Evolutionary conservation across 2,329 filamentous ascomycete species (phyloP).

Genomic region (Cladosporium sp.): DNA sequence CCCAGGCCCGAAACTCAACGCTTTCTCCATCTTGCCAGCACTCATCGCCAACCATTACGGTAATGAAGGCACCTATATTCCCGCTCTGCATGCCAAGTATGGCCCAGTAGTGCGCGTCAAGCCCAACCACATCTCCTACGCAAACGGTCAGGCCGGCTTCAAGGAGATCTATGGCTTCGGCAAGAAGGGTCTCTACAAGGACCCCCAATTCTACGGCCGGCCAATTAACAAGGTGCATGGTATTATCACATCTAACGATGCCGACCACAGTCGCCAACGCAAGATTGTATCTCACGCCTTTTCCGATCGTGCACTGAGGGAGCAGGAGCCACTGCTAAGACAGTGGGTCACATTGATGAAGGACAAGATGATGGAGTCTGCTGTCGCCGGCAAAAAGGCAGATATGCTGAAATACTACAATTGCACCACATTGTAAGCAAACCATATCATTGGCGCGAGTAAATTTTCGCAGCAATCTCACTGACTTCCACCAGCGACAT

Average conservation of each 20-base stretch:
- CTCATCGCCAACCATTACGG: constrained; percentile 18
- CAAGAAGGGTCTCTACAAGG: constrained; percentile 28
- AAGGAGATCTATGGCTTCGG: constrained; percentile 38
- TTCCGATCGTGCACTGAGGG: constrained; percentile 26
- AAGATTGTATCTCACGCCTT: constrained; percentile 28
- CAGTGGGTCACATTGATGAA: constrained; percentile 24
- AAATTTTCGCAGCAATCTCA: neutral
- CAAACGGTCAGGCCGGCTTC: constrained; percentile 35
- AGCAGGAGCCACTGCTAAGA: constrained; percentile 30
- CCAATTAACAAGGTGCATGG: constrained; percentile 19
- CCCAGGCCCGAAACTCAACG: constrained; percentile 37
- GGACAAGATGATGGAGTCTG: constrained; percentile 21
- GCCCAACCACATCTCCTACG: constrained; percentile 47
- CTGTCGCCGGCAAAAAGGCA: constrained; percentile 16
- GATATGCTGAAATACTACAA: constrained; percentile 31
- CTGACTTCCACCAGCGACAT: constrained; percentile 17
- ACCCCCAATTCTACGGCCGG: constrained; percentile 20
- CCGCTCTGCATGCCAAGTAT: constrained; percentile 36
- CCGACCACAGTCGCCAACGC: constrained; percentile 36
- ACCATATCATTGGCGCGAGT: no score
- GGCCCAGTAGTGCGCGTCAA: constrained; percentile 46
- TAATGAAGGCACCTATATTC: constrained; percentile 17
- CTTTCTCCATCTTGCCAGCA: constrained; percentile 20
- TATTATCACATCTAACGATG: constrained; percentile 35
- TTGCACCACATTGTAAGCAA: constrained; percentile 27